Evolutionary conservation across 495 filamentous ascomycete species (phyloP).

Genomic region (Talaromyces ruber): DNA sequence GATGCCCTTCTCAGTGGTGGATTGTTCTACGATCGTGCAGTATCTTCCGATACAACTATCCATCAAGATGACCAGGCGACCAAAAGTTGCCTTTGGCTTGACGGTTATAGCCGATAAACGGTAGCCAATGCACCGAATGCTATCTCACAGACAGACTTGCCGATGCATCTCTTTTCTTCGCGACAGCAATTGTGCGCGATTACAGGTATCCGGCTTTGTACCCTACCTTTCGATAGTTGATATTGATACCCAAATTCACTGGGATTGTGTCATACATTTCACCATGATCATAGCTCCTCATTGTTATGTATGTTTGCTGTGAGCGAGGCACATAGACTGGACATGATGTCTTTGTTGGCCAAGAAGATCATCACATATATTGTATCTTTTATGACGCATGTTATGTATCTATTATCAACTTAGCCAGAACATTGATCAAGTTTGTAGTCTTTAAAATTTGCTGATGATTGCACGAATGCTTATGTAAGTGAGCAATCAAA

Average conservation of each 20-base stretch:
- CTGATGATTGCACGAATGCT: constrained; percentile 5
- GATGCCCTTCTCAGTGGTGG: neutral
- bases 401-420: neutral
- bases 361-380: neutral
- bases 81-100: constrained; percentile 25
- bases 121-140: neutral
- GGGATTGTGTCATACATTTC: neutral
- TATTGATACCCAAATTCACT: neutral
- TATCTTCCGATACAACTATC: constrained; percentile 26
- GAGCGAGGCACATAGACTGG: neutral
- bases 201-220: neutral
- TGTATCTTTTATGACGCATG: neutral
- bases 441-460: neutral
- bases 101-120: constrained; percentile 4
- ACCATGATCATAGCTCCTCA: neutral
- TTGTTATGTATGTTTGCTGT: neutral
- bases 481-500: constrained; percentile 16
- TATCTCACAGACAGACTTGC: neutral
- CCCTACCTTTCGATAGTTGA: neutral
- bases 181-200: neutral
- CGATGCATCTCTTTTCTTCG: neutral
- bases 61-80: constrained; percentile 22
- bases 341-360: neutral
- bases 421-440: neutral
- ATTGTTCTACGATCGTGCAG: constrained; percentile 1